Conservation (phyloP, 1,139 yeast species). For the Diutina mesorugosa region DNA sequence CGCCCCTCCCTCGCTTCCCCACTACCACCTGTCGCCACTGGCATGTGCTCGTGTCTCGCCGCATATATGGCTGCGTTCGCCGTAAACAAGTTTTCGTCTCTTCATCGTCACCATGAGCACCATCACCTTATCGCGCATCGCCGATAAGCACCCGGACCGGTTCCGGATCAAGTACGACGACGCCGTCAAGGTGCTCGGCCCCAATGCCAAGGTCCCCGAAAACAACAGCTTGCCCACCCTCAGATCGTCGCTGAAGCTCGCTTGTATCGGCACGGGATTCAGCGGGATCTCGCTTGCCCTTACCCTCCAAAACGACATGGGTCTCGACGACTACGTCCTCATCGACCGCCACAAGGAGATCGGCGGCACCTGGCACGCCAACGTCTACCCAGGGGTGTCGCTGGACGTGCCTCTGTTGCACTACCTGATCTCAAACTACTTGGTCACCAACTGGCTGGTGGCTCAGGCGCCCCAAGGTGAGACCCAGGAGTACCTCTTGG, state of each 20-base stretch:
- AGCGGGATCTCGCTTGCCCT: slow-evolving; percentile 28
- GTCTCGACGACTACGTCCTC: slow-evolving; percentile 21
- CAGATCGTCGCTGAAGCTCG: slow-evolving; percentile 16
- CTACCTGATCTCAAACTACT: slow-evolving; percentile 28
- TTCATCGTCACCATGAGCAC: slow-evolving; percentile 10
- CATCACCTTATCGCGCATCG: slow-evolving; percentile 16
- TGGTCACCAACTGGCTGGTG: slow-evolving; percentile 31
- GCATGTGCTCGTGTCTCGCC: background rate
- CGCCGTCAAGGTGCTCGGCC: slow-evolving; percentile 16
- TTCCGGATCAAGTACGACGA: slow-evolving; percentile 19
- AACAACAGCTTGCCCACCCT: slow-evolving; percentile 13
- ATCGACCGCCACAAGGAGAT: slow-evolving; percentile 32
- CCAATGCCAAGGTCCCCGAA: slow-evolving; percentile 8
- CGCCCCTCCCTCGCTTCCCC: background rate
- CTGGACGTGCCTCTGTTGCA: slow-evolving; percentile 38
- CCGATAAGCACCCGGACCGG: slow-evolving; percentile 20
- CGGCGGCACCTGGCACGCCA: slow-evolving; percentile 48
- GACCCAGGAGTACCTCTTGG: slow-evolving; percentile 31
- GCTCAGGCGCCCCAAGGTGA: slow-evolving; percentile 37
- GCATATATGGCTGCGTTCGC: background rate
- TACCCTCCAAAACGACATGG: slow-evolving; percentile 17
- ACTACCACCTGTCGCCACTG: background rate
- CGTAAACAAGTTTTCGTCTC: background rate
- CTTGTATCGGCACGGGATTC: slow-evolving; percentile 38
- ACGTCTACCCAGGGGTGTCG: slow-evolving; percentile 43